Evolutionary conservation across 768 basidiomycete species (phyloP), one percentile per base, ranked within the genome.

Genomic region (Naematelia encephala): DNA sequence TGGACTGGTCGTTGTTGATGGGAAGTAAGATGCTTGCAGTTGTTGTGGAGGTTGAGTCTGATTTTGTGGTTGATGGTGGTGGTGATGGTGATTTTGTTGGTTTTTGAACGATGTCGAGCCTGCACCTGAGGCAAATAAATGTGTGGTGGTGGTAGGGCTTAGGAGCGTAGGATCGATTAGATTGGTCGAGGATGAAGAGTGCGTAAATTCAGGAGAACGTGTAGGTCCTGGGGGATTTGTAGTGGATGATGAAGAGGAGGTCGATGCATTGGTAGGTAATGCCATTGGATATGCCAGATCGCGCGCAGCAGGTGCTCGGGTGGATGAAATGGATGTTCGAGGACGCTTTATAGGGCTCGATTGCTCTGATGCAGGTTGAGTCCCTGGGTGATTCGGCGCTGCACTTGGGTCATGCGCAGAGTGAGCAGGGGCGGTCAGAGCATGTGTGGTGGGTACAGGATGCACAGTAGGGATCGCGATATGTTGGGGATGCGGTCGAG

Each of bases 11-110:
- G 51, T 16, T 10, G 46, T 48, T 4, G 59, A 39, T 14, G 42
- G 42, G 27, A 55, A 21, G 8, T 30, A 29, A 48, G 52, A 27
- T 47, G 44, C 30, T 34, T 34, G 43, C 16, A 22, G 53, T 5
- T 44, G 45, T 52, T 59, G 63, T 3, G n/a, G 46, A 11, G 53
- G 61, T 42, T 3, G 34, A n/a, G 44, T 48, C 44, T 66, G 63
- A 13, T 58, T 53, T 14, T 51, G 55, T 19, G 51, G 54, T 45
- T 45, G 42, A 5, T 23, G 39, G 21, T 63, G 57, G n/a, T 57
- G 4, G 29, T 55, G 43, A 16, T 45, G 54, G 10, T 55, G 46
- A n/a, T n/a, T 23, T 39, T 21, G 23, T 25, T 21, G 46, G 46
- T 21, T 5, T 47, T n/a, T n/a, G n/a, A 11, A n/a, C n/a, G 12